These are phyloP conservation scores for Lichtheimia corymbifera DNA, from an alignment of 371 early-diverging fungal species.

Conservation along the genomic window DNA sequence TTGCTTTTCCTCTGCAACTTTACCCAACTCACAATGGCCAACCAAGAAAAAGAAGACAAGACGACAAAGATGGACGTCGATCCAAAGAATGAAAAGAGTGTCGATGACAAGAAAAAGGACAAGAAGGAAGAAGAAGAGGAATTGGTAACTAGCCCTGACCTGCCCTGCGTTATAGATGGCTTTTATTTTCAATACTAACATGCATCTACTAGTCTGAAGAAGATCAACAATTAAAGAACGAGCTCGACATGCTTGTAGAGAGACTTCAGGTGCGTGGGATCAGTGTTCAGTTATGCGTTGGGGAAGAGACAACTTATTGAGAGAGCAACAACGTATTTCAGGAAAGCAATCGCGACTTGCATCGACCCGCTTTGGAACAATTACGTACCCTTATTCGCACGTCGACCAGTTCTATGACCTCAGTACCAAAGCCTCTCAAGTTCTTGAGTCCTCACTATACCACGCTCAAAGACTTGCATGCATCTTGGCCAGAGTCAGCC, in stretches of 20 bases:
- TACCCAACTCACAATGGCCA: conserved; percentile 16
- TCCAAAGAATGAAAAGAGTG: conserved; percentile 23
- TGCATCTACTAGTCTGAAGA: conserved; percentile 84
- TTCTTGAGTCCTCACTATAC: conserved; percentile 87
- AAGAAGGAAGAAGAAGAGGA: conserved; percentile 54
- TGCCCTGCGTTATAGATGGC: conserved; percentile 1
- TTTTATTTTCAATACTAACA: conserved; percentile 7
- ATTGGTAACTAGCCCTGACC: conserved; percentile 28
- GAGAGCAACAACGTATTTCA: conserved; percentile 18
- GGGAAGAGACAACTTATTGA: neutral
- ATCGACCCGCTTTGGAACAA: conserved; percentile 85
- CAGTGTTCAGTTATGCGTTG: conserved; percentile 8
- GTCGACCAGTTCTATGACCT: conserved; percentile 96
- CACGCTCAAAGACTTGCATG: conserved; percentile 70
- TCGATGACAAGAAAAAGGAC: conserved; percentile 31
- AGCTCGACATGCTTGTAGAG: conserved; percentile 93
- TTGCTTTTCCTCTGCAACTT: conserved; percentile 5
- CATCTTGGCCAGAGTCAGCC: conserved; percentile 70
- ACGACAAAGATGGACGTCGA: conserved; percentile 13
- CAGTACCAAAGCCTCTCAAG: conserved; percentile 98
- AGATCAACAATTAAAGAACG: conserved; percentile 89
- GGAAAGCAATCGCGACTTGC: conserved; percentile 74
- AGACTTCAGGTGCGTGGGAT: conserved; percentile 66
- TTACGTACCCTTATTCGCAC: conserved; percentile 89
- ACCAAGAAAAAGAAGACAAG: conserved; percentile 20